These are phyloP conservation scores for Funneliformis mosseae DNA, from an alignment of 192 early-diverging fungal genomes.

Conservation along the genomic window DNA sequence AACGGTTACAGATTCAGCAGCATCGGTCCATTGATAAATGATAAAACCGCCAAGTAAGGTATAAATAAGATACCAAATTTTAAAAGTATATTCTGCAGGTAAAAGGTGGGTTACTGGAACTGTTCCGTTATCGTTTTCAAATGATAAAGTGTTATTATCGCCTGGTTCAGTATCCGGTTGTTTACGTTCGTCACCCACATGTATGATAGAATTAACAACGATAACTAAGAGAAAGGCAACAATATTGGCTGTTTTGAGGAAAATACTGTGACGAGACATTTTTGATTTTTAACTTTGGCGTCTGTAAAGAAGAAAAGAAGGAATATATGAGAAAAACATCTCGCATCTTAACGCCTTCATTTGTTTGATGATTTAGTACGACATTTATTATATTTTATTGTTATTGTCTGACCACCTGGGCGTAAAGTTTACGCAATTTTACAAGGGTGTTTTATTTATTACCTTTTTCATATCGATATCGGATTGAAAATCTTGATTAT, in stretches of 20 bases:
- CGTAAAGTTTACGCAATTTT: too few relatives aligned
- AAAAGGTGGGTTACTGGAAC: background rate
- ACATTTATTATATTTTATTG: too few relatives aligned
- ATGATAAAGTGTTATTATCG: background rate
- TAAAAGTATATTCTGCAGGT: constrained; percentile 1
- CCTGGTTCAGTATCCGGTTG: background rate
- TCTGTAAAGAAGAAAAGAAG: too few relatives aligned
- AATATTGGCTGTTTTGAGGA: background rate
- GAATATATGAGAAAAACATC: too few relatives aligned
- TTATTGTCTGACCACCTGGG: too few relatives aligned
- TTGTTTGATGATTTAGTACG: too few relatives aligned
- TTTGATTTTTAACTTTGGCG: background rate
- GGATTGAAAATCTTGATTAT: too few relatives aligned
- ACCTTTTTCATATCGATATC: too few relatives aligned
- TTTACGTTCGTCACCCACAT: background rate
- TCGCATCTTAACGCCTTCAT: too few relatives aligned
- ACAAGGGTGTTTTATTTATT: too few relatives aligned
- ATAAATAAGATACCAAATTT: constrained; percentile 20
- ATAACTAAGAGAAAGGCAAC: background rate
- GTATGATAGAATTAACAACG: background rate
- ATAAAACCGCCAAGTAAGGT: constrained; percentile 9
- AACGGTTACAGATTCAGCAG: constrained; percentile 7
- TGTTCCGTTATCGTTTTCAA: background rate
- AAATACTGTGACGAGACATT: background rate
- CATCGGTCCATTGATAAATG: constrained; percentile 26